Base-by-base conservation (phyloP, 2,329 filamentous ascomycete genomes). In the Clarireedia paspali region DNA sequence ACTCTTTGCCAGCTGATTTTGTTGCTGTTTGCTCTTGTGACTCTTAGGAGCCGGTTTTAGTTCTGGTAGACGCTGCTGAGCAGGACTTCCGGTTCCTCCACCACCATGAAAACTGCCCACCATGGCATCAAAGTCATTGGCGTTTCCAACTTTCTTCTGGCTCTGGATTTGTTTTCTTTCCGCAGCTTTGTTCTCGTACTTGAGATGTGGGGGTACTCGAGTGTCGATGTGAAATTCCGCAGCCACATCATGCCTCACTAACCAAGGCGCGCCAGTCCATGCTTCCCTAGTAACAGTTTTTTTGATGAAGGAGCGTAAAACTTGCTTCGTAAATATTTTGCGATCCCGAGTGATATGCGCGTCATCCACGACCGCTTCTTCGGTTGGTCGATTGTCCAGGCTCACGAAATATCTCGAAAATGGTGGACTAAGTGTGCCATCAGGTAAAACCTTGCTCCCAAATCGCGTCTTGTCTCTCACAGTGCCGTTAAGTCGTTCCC, bases 221-320 rank as follows among this genome's bases (percentile, higher is more conserved):
- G 84, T 91, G 59, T 90, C 86, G 60, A 99, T 94, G 60, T 89
- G 85, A 70, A 94, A 96, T 60, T 85, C 80, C 47, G 83, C 82
- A 1, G 94, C 94, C 57, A 95, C 84, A 53, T 90, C 85, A 38
- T 87, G 81, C 73, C 95, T 96, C 17, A 97, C 92, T 55, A 95
- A 75, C 94, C 94, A 99, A 0, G 94, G 92, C 0, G 94, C 94
- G n/a, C 92, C 92, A 59, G 85, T 92, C 90, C 91, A 97, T 4
- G 90, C 83, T 67, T 97, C 94, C 59, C 92, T 79, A 2, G 85
- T 87, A n/a, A 96, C 87, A 0, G 91, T 94, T 71, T 95, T 91
- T 70, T 96, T 96, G 61, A 99, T 89, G 63, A 96, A 99, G 5
- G 91, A 90, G 36, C 92, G 85, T 42, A 99, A 77, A 70, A 96